These are phyloP conservation scores for Phytophthora vignae DNA, from an alignment of 352 stramenopile species.

Conservation along the genomic window DNA sequence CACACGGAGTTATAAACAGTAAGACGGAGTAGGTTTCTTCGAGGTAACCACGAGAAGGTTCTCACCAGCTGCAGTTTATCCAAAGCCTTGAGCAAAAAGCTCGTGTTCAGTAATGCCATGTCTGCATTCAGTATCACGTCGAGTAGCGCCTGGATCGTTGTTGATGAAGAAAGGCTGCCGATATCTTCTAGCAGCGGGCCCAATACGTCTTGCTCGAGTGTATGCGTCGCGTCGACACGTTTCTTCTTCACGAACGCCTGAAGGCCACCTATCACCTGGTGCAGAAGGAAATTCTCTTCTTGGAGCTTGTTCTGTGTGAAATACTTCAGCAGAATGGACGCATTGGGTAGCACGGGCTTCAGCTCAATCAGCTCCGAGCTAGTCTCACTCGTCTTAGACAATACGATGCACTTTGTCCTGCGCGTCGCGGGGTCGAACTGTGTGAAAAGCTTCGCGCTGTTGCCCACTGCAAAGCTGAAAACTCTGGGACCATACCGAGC, in stretches of 20 bases:
- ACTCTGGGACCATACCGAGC: slow-evolving; percentile 78
- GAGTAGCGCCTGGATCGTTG: slow-evolving; percentile 75
- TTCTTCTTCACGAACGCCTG: slow-evolving; percentile 82
- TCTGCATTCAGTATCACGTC: slow-evolving; percentile 73
- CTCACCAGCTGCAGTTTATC: slow-evolving; percentile 71
- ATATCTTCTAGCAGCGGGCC: slow-evolving; percentile 74
- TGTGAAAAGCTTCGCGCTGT: slow-evolving; percentile 74
- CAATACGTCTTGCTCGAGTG: slow-evolving; percentile 60
- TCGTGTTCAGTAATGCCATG: slow-evolving; percentile 63
- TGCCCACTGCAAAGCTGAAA: slow-evolving; percentile 77
- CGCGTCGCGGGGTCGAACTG: slow-evolving; percentile 46
- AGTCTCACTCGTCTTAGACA: slow-evolving; percentile 43
- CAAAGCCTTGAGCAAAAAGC: slow-evolving; percentile 68
- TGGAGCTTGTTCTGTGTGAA: slow-evolving; percentile 89
- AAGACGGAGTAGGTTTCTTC: neutral
- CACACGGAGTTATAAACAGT: slow-evolving; percentile 15
- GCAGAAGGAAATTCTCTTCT: slow-evolving; percentile 87
- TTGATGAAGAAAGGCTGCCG: slow-evolving; percentile 60
- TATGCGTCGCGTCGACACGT: slow-evolving; percentile 39
- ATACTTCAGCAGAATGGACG: slow-evolving; percentile 81
- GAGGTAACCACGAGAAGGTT: neutral
- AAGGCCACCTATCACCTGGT: slow-evolving; percentile 79
- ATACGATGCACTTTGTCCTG: slow-evolving; percentile 61
- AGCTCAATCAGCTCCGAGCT: slow-evolving; percentile 70
- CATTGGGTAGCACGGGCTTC: slow-evolving; percentile 58